Base-by-base conservation (phyloP, 768 basidiomycete genomes). In the Suillus ampliporus region DNA sequence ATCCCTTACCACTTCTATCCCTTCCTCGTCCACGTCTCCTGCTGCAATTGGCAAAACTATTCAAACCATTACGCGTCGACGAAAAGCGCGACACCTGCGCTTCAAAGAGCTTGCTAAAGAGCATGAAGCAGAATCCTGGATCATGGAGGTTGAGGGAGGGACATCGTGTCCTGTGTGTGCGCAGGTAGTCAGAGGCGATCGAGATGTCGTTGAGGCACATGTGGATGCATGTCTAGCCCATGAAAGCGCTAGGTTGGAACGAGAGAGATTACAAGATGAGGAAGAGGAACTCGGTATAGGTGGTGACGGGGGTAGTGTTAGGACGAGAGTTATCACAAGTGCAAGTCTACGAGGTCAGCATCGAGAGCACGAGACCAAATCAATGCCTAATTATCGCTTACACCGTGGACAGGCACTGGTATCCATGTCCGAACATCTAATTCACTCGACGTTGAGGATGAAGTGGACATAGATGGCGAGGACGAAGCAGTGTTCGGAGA, bases 401-500 rank as follows among this genome's bases (percentile, higher is more conserved):
- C 23, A 19, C 38, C 23, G 8, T 19, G 63, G n/a, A 28, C 64
- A 89, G 91, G 90, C 14, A 84, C 86, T 8, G 92, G 92, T n/a
- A 91, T 93, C 71, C 82, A 86, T 61, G 81, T 86, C 10, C 86
- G 89, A 44, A 78, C 85, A 64, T 77, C 76, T 28, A 72, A 80
- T n/a, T 79, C 82, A 19, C 77, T 82, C 63, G 91, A 92, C 62
- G 82, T 90, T 2, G 92, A 94, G 35, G 91, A 90, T 19, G 92
- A 92, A 51, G 80, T 94, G 11, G 92, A 94, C 61, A 79, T 93
- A 11, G 92, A 92, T 61, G 91, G 92, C 3, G 90, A 90, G 60
- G 91, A 92, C 69, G 82, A 86, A 60, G 82, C 71, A 4, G 68
- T 82, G 1, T 94, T 86, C 68, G 92, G 92, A 1, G 83, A 84